A percentile compares a stretch with the other conserved stretches of the same genome.
Conservation (phyloP, 1,284 basidiomycete genomes). For the Afroboletus lepidellus region DNA sequence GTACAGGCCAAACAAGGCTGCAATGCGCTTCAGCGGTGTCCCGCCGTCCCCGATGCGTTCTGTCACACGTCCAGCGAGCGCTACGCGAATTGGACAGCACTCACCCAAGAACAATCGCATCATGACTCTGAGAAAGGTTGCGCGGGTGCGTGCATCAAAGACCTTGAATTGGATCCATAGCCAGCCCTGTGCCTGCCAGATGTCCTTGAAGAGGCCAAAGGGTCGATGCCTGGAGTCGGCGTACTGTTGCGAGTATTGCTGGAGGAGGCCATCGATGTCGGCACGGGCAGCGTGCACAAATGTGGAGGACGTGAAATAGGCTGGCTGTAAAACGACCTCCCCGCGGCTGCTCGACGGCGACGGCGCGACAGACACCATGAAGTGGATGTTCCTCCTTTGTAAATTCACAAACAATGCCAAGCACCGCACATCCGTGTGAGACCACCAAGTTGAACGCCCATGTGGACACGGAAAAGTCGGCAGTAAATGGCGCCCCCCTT, state of each 20-base stretch:
- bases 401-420: neutral
- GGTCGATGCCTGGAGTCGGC: slow-evolving; percentile 39
- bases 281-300: slow-evolving; percentile 65
- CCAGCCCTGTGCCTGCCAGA: slow-evolving; percentile 72
- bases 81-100: slow-evolving; percentile 10
- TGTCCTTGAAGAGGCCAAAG: slow-evolving; percentile 63
- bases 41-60: slow-evolving; percentile 53
- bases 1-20: slow-evolving; percentile 66
- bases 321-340: slow-evolving; percentile 62
- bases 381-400: neutral
- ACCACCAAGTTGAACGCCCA: neutral
- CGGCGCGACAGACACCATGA: slow-evolving; percentile 38
- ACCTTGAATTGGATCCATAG: slow-evolving; percentile 69
- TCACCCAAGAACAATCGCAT: slow-evolving; percentile 66
- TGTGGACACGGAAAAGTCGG: neutral
- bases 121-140: slow-evolving; percentile 55
- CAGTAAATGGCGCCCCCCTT: slow-evolving; percentile 27
- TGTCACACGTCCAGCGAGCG: slow-evolving; percentile 25
- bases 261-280: slow-evolving; percentile 55
- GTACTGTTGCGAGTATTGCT: slow-evolving; percentile 49
- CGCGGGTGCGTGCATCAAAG: slow-evolving; percentile 61
- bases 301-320: slow-evolving; percentile 72
- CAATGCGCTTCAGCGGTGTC: slow-evolving; percentile 49
- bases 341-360: slow-evolving; percentile 50
- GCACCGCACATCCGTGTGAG: neutral